Percentiles rank a stretch among this genome's conserved stretches.
Conservation (phyloP, 177 flowering plant species). For the Vitis hybrid region DNA sequence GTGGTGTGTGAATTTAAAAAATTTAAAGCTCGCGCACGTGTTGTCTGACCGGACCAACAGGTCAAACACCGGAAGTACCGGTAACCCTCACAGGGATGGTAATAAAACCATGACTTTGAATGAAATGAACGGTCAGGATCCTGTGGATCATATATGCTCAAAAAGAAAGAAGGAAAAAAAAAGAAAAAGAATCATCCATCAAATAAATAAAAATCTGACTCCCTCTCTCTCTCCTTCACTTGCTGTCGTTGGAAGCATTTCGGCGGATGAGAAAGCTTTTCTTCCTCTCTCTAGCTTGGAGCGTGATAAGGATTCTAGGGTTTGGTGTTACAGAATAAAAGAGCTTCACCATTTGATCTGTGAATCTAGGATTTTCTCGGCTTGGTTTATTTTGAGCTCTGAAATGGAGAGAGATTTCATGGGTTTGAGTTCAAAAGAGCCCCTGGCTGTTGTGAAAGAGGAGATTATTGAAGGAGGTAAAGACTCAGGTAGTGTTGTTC, state of each 20-base stretch:
- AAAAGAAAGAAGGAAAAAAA: background rate
- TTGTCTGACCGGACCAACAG: constrained; percentile 20
- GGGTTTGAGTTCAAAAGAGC: constrained; percentile 49
- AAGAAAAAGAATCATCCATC: too few relatives aligned
- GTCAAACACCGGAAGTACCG: constrained; percentile 20
- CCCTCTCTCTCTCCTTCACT: constrained; percentile 7
- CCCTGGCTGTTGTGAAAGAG: constrained; percentile 37
- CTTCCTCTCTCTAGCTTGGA: constrained; percentile 1
- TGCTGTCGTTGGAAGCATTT: constrained; percentile 18
- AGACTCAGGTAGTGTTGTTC: constrained; percentile 24
- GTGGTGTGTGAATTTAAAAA: background rate
- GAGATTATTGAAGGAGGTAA: constrained; percentile 31
- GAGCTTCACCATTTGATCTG: constrained; percentile 2
- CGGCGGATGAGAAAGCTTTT: background rate
- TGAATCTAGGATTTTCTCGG: constrained; percentile 7
- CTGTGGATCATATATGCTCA: background rate
- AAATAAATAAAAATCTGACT: background rate
- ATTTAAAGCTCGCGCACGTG: constrained; percentile 28
- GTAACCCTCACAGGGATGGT: background rate
- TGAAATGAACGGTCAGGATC: constrained; percentile 25
- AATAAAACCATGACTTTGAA: background rate
- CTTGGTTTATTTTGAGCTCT: constrained; percentile 1
- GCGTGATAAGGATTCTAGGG: background rate
- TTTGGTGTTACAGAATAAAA: background rate
- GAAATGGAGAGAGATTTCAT: constrained; percentile 70